Base-by-base conservation (phyloP, 176 grass and related monocot species). In the Themeda triandra region DNA sequence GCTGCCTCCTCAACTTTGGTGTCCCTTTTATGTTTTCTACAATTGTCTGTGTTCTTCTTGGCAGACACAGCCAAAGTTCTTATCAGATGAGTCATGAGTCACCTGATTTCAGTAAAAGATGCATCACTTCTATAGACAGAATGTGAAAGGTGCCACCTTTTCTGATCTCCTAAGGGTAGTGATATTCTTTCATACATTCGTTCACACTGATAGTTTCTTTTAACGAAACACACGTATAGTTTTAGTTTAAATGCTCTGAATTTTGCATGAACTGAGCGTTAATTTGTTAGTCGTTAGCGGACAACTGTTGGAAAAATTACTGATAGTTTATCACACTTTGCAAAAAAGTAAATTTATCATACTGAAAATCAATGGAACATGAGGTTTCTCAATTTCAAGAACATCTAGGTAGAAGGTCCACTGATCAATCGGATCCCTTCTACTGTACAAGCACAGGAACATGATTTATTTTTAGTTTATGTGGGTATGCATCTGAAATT, bases 31-130 rank as follows among this genome's bases (percentile, higher is more conserved):
- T 53, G 66, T 49, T 75, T 12, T 19, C 27, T 78, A 53, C 54
- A 69, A 76, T 65, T 85, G 33, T 69, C 7, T 69, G 23, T 37
- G 36, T 28, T 48, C 33, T 62, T 54, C 63, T n/a, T 77, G 17
- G 51, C 86, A 87, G 58, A 69, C 33, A 30, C n/a, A 32, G 36
- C 19, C 46, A 59, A 45, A 80, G 6, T 64, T 80, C 12, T 84
- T 65, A 63, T 36, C 48, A 75, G 68, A 65, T 45, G 56, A 48
- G 71, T 90, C 77, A 65, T 45, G 56, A 48, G 71, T 90, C 77
- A 73, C 67, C 73, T 31, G 81, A 33, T 79, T 87, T 79, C 39
- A 79, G 46, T 77, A 60, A 45, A 60, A 77, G 19, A 24, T 68
- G 78, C 28, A 51, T 80, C 78, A 49, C 12, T 49, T 51, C 18